phyloP scores from a whole-genome alignment of 1,139 yeast genomes.

The Blastobotrys buckinghamii region DNA sequence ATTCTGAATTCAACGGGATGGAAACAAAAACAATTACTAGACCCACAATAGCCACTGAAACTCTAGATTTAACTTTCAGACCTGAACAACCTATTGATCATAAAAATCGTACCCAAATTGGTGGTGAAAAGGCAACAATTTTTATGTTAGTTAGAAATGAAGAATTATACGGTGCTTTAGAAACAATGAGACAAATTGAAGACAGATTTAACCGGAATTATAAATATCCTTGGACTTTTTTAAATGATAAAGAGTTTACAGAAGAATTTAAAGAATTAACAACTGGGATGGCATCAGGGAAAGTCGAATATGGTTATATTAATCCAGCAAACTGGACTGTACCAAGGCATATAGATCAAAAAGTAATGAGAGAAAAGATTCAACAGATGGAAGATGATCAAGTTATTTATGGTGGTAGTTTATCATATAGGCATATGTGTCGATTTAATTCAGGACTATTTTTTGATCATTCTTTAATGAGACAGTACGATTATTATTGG shows the following conservation, averaged over 20 bases:
- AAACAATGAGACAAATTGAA: slow-evolving; percentile 59
- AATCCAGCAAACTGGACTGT: slow-evolving; percentile 65
- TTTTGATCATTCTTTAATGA: slow-evolving; percentile 63
- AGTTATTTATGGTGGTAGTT: slow-evolving; percentile 70
- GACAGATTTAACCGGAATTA: slow-evolving; percentile 50
- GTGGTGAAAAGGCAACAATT: slow-evolving; percentile 54
- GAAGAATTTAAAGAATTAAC: slow-evolving; percentile 59
- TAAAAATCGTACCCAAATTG: slow-evolving; percentile 36
- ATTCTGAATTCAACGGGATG: too few relatives aligned
- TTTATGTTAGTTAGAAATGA: slow-evolving; percentile 68
- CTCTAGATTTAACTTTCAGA: slow-evolving; percentile 23
- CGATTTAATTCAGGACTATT: slow-evolving; percentile 80
- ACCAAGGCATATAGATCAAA: slow-evolving; percentile 44
- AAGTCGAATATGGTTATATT: slow-evolving; percentile 66
- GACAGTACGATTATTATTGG: slow-evolving; percentile 78
- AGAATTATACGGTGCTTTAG: slow-evolving; percentile 58
- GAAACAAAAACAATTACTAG: background rate
- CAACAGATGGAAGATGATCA: slow-evolving; percentile 50
- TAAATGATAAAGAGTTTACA: slow-evolving; percentile 76
- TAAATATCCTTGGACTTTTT: slow-evolving; percentile 77
- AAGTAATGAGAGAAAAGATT: slow-evolving; percentile 43
- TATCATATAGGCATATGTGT: slow-evolving; percentile 79
- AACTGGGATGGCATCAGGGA: slow-evolving; percentile 77
- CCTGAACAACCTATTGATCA: slow-evolving; percentile 21
- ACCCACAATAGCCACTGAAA: background rate